These are phyloP conservation scores for Purpureocillium takamizusanense DNA, from an alignment of 2,329 filamentous ascomycete genomes.

Conservation along the genomic window DNA sequence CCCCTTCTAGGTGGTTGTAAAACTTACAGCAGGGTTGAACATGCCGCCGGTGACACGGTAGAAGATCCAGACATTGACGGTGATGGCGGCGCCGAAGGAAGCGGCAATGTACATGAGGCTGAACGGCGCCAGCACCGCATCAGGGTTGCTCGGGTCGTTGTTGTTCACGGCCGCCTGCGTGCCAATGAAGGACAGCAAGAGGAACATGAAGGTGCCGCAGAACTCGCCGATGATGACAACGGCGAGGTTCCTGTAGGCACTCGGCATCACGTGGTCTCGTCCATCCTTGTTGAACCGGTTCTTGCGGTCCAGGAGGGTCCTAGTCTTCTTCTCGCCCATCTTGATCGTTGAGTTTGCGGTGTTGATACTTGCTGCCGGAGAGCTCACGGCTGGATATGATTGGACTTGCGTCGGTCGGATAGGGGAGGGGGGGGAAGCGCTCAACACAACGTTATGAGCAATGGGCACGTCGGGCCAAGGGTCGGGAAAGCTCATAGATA, in stretches of 20 bases:
- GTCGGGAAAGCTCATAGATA: too few relatives aligned
- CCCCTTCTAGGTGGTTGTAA: too few relatives aligned
- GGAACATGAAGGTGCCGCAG: slow-evolving; percentile 44
- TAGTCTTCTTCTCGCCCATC: neutral
- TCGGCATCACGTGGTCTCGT: slow-evolving; percentile 1
- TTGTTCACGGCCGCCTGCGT: slow-evolving; percentile 26
- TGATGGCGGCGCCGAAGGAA: slow-evolving; percentile 34
- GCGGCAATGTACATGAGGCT: slow-evolving; percentile 40
- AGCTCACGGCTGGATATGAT: too few relatives aligned
- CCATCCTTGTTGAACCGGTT: neutral
- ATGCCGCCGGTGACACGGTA: slow-evolving; percentile 39
- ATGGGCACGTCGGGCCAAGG: too few relatives aligned
- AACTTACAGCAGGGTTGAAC: slow-evolving; percentile 37
- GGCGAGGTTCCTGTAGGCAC: slow-evolving; percentile 20
- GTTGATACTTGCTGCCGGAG: too few relatives aligned
- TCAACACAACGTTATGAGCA: too few relatives aligned
- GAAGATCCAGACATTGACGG: slow-evolving; percentile 45
- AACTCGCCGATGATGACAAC: slow-evolving; percentile 40
- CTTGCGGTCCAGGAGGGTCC: neutral
- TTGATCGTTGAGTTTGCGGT: too few relatives aligned
- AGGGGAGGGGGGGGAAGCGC: too few relatives aligned
- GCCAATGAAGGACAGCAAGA: slow-evolving; percentile 33
- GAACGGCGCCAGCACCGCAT: slow-evolving; percentile 19
- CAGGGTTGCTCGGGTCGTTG: slow-evolving; percentile 16
- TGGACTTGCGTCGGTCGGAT: too few relatives aligned